Evolutionary conservation across 495 filamentous ascomycete genomes (phyloP), one percentile per base, ranked within the genome.

Genomic region (Aspergillus leporis): DNA sequence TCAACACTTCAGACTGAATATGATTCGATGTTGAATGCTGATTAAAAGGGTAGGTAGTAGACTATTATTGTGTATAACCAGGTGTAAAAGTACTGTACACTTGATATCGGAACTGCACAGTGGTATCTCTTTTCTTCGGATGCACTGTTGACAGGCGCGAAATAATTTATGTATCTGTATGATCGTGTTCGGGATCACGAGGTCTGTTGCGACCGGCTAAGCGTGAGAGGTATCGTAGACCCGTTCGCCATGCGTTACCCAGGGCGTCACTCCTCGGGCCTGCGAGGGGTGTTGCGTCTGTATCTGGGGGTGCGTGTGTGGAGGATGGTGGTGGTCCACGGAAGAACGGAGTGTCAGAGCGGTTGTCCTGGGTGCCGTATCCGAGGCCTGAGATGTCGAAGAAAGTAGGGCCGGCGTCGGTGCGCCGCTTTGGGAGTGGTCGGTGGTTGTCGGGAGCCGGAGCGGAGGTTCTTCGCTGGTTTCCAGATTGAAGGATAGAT

Each of bases 331-430:
- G 45, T 47, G 45, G 43, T 36, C 50, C 59, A 2, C 51, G 48
- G 3, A 50, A 49, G 5, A 28, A 47, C 14, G 23, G 48, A 7
- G 21, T 49, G 23, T 60, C 51, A 47, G 36, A 43, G 1, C 51
- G 61, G 34, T 57, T 49, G 30, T 72, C 68, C 54, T 62, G 66
- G 30, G 72, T 67, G 43, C 72, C 74, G 52, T 77, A 75, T 18
- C 63, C 68, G 22, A 49, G 40, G n/a, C 21, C 32, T 28, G 14
- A 55, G 41, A 8, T 58, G 53, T 53, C 53, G 14, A 21, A 51
- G 46, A 13, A 23, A 23, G 55, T 21, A 30, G 55, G 21, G 13
- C 25, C 53, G 23, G 50, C 57, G 13, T 45, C 1, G 1, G 46
- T 48, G 25, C 52, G 65, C 47, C 66, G 63, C 41, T 65, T 68